Evolutionary conservation across 176 grass and related monocot genomes (phyloP).

Genomic region (Lolium perenne): DNA sequence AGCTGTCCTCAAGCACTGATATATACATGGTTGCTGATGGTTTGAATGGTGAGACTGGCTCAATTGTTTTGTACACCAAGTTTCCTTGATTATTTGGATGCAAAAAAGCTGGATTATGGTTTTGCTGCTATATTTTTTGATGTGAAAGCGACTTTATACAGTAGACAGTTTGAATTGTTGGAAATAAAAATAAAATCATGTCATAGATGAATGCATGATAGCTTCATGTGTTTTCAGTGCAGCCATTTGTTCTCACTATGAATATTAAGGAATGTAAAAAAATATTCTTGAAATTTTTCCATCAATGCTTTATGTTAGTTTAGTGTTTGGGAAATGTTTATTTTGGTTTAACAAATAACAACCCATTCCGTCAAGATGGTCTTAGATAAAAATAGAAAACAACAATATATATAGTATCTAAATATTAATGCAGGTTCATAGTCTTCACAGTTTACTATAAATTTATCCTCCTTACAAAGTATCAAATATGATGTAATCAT

Average conservation of each 20-base stretch:
- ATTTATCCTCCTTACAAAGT: background rate
- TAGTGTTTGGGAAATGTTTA: conserved; percentile 18
- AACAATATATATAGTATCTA: background rate
- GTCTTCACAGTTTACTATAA: conserved; percentile 29
- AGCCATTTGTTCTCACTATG: background rate
- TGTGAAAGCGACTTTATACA: background rate
- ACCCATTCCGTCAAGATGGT: background rate
- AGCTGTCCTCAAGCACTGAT: background rate
- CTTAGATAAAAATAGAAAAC: conserved; percentile 11
- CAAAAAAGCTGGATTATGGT: conserved; percentile 21
- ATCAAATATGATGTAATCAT: background rate
- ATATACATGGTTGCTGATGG: background rate
- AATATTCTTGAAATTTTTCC: background rate
- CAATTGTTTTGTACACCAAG: background rate
- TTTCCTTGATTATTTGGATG: conserved; percentile 14
- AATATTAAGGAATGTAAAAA: background rate
- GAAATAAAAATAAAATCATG: conserved; percentile 28
- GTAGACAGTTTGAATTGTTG: background rate
- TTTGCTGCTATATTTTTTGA: background rate
- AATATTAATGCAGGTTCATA: conserved; percentile 5
- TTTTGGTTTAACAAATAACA: background rate
- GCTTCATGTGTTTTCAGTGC: conserved; percentile 4
- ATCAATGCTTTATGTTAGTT: background rate
- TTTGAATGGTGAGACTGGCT: background rate
- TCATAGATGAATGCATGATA: background rate